Percentiles rank a stretch among this genome's conserved stretches.
phyloP scores from a whole-genome alignment of 1,139 yeast genomes.

The Blastobotrys arbuscula region DNA sequence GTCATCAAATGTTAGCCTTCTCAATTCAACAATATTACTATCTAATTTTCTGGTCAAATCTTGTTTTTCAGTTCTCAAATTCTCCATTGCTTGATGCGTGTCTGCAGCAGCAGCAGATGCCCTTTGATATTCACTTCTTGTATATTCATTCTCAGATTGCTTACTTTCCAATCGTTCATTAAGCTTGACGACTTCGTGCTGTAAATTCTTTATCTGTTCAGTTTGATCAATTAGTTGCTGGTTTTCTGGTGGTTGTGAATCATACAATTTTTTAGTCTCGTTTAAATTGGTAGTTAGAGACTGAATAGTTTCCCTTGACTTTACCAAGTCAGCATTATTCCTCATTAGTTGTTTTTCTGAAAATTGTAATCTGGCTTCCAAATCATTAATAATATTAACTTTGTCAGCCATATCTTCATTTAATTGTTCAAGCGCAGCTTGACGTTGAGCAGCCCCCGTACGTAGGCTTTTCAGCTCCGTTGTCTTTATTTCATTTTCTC shows the following conservation, averaged over 20 bases:
- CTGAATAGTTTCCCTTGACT: conserved; percentile 16
- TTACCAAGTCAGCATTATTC: conserved; percentile 19
- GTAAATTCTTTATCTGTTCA: conserved; percentile 39
- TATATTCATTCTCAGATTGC: conserved; percentile 56
- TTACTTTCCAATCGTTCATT: conserved; percentile 38
- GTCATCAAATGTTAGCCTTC: conserved; percentile 27
- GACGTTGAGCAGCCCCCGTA: conserved; percentile 28
- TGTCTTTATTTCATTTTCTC: conserved; percentile 18
- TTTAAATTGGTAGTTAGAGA: conserved; percentile 17
- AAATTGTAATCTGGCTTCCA: conserved; percentile 23
- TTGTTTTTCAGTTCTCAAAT: conserved; percentile 33
- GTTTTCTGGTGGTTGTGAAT: conserved; percentile 21
- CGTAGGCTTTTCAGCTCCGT: conserved; percentile 36
- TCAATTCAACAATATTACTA: conserved; percentile 25
- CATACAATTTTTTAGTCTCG: conserved; percentile 15
- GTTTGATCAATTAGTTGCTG: conserved; percentile 33
- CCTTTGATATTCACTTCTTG: conserved; percentile 57
- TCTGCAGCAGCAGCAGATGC: conserved; percentile 54
- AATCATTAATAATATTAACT: conserved; percentile 27
- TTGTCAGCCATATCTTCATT: conserved; percentile 38
- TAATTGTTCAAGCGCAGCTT: conserved; percentile 37
- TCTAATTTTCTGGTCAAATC: conserved; percentile 34
- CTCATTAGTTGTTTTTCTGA: conserved; percentile 30
- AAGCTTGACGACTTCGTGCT: conserved; percentile 38
- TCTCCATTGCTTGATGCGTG: conserved; percentile 41